These are phyloP conservation scores for Orychophragmus violaceus DNA, from an alignment of 345 rosid species.

Conservation along the genomic window DNA sequence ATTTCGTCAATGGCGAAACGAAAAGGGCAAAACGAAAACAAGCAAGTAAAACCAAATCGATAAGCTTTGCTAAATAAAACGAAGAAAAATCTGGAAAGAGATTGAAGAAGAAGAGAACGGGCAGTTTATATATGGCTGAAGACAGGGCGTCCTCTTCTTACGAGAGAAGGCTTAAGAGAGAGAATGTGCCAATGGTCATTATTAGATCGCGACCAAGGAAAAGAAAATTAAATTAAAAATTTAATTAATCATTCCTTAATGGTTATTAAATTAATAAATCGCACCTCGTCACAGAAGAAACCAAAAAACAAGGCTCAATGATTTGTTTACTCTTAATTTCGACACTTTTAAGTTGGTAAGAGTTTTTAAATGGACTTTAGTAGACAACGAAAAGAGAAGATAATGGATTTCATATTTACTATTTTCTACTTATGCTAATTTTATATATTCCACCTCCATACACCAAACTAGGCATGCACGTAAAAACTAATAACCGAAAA, in stretches of 20 bases:
- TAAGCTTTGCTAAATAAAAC: background rate
- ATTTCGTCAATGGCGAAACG: background rate
- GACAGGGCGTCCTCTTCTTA: background rate
- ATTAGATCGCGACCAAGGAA: background rate
- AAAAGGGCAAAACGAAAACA: background rate
- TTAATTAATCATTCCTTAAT: background rate
- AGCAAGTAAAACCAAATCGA: background rate
- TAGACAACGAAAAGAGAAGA: background rate
- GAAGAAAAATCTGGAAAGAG: background rate
- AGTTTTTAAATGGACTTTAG: background rate
- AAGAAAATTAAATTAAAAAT: background rate
- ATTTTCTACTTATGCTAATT: no score
- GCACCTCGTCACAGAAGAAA: no score
- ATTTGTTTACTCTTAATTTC: no score
- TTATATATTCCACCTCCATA: no score
- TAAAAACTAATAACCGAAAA: no score
- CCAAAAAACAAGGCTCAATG: no score
- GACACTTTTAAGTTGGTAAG: no score
- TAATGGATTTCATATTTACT: no score
- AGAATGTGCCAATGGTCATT: background rate
- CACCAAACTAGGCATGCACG: no score
- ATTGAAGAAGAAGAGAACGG: background rate
- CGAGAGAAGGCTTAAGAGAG: no score
- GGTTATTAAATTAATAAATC: no score
- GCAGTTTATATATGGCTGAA: background rate